These are phyloP conservation scores for Scutellaria baicalensis DNA, from an alignment of 257 asterid species.

Conservation along the genomic window DNA sequence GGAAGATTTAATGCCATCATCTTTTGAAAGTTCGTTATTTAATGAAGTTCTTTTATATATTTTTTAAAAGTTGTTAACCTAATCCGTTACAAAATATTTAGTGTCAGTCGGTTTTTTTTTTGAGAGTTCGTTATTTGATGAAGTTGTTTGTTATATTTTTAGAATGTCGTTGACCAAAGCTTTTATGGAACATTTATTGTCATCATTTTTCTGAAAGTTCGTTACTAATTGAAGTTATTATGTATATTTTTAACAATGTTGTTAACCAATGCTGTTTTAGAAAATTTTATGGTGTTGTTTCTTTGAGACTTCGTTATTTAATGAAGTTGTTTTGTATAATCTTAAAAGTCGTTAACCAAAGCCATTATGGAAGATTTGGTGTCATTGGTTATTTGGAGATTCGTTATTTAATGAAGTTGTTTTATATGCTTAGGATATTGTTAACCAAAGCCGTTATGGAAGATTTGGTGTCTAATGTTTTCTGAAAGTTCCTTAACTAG, in stretches of 20 bases:
- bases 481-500: background rate
- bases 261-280: background rate
- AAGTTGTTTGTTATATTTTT: background rate
- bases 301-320: no score
- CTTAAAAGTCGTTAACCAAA: background rate
- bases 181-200: background rate
- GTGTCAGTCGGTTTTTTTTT: no score
- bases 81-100: background rate
- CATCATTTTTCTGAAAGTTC: background rate
- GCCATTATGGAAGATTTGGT: background rate
- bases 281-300: background rate
- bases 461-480: background rate
- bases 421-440: background rate
- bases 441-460: background rate
- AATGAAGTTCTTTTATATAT: background rate
- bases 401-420: background rate
- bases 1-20: background rate
- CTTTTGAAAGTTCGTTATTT: no score
- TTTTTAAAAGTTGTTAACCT: slow-evolving; percentile 1
- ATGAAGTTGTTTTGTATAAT: background rate
- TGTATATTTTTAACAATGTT: background rate
- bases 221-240: background rate
- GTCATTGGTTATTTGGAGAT: no score
- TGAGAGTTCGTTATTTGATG: no score
- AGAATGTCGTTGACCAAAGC: background rate